Conservation (phyloP, 2,329 filamentous ascomycete species). For the Biscogniauxia marginata region DNA sequence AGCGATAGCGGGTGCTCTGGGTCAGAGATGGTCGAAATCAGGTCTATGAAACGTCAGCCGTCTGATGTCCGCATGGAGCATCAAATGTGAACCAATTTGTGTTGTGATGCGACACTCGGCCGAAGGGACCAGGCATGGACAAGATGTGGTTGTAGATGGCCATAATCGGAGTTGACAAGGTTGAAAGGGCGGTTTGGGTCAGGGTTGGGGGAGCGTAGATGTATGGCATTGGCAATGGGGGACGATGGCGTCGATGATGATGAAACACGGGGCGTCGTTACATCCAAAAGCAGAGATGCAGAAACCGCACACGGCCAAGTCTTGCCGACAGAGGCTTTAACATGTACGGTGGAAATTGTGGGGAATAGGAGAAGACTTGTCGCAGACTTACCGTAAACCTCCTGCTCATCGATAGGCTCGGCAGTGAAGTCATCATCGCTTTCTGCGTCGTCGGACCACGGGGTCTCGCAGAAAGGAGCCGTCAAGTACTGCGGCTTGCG, state of each 20-base stretch:
- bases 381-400: constrained; percentile 75
- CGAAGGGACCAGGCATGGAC: not conserved
- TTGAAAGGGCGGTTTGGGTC: constrained; percentile 1
- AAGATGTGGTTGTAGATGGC: not conserved
- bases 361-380: not conserved
- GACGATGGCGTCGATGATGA: constrained; percentile 5
- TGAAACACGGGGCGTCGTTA: constrained; percentile 10
- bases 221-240: constrained; percentile 1
- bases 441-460: constrained; percentile 37
- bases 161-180: not conserved
- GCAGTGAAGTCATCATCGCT: constrained; percentile 58
- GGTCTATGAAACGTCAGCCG: constrained; percentile 55
- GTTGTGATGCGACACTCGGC: not conserved
- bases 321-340: not conserved
- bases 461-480: constrained; percentile 39
- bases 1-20: constrained; percentile 95
- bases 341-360: not conserved
- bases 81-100: not conserved
- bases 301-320: not conserved
- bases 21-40: constrained; percentile 92
- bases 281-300: not conserved
- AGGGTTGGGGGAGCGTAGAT: constrained; percentile 8
- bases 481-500: constrained; percentile 45
- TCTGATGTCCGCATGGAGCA: constrained; percentile 10
- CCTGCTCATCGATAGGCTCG: constrained; percentile 93